Evolutionary conservation across 208 protist genomes (phyloP).

Genomic region (Cochliopodium minus): DNA sequence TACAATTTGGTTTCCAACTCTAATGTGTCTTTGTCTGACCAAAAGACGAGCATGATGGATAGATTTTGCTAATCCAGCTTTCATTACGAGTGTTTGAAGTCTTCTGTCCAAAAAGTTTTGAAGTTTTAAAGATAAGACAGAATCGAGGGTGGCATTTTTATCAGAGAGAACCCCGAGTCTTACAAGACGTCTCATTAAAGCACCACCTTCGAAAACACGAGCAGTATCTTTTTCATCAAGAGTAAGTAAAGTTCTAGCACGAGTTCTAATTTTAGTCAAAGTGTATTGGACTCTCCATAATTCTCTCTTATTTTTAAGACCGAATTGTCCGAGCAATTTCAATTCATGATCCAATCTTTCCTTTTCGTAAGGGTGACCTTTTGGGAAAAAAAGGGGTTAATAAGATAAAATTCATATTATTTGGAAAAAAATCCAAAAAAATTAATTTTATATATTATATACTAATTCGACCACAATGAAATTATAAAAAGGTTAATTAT

Average conservation of each 20-base stretch:
- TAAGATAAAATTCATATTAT: no score
- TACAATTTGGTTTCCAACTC: slow-evolving; percentile 98
- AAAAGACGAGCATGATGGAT: slow-evolving; percentile 98
- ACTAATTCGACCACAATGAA: no score
- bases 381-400: no score
- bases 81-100: slow-evolving; percentile 98
- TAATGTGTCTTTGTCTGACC: slow-evolving; percentile 97
- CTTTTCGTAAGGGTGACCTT: slow-evolving; percentile 99
- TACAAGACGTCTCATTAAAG: slow-evolving; percentile 94
- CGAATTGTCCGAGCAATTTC: slow-evolving; percentile 94
- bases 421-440: no score
- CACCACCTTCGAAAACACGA: slow-evolving; percentile 89
- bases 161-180: slow-evolving; percentile 93
- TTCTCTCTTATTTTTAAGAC: slow-evolving; percentile 97
- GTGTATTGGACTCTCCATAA: slow-evolving; percentile 94
- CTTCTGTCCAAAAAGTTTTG: slow-evolving; percentile 98
- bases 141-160: slow-evolving; percentile 97
- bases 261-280: slow-evolving; percentile 94
- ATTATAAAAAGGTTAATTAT: no score
- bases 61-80: slow-evolving; percentile 91
- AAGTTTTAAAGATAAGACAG: slow-evolving; percentile 95
- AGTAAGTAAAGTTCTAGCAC: slow-evolving; percentile 93
- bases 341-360: slow-evolving; percentile 98
- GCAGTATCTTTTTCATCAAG: slow-evolving; percentile 89
- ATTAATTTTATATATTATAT: no score